Conservation (phyloP, 73 alveolate species). For the Paraurostyla sp. region DNA sequence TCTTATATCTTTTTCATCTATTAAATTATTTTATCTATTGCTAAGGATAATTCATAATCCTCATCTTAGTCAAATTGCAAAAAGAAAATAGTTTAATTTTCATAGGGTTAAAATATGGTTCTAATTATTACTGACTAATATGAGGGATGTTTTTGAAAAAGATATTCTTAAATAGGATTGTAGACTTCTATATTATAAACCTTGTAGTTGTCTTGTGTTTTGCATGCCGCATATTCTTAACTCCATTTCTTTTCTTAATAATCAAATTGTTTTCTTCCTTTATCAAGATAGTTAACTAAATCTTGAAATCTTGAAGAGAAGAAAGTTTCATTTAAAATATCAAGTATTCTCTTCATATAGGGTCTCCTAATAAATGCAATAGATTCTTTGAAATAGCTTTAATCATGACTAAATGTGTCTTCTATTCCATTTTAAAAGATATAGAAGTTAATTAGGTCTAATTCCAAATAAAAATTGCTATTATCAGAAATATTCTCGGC, state of each 20-base stretch:
- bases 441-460: neutral
- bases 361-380: neutral
- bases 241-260: neutral
- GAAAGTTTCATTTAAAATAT: neutral
- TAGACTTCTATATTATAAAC: neutral
- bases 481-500: neutral
- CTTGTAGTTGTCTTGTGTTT: neutral
- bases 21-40: neutral
- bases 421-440: neutral
- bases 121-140: neutral
- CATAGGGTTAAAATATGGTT: neutral
- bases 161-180: neutral
- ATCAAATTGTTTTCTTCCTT: neutral
- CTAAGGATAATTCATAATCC: neutral
- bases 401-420: neutral
- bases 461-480: neutral
- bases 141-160: neutral
- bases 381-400: neutral
- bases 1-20: neutral
- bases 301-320: neutral
- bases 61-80: slow-evolving; percentile 5
- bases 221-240: neutral
- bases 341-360: neutral
- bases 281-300: neutral
- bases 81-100: neutral